Base-by-base conservation (phyloP, 176 grass and related monocot species). In the Phragmites australis region DNA sequence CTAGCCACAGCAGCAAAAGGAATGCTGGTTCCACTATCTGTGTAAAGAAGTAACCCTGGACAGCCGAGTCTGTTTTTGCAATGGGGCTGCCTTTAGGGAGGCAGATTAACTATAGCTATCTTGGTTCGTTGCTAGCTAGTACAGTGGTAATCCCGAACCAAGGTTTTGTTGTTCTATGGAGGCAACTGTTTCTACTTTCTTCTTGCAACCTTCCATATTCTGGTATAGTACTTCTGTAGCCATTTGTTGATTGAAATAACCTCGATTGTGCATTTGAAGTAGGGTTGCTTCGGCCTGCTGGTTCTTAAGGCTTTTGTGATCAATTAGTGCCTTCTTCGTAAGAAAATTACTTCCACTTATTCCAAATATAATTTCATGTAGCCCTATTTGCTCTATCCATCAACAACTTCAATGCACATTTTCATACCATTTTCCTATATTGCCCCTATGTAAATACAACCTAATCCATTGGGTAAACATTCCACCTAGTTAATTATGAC, bases 11-110 rank as follows among this genome's bases (percentile, higher is more conserved):
- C 50, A 47, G 27, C 50, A 6, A 13, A 51, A 84, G 62, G 14
- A 44, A 13, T 48, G 74, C 21, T 70, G 64, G 34, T 77, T 9
- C 30, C 58, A 65, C 47, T 52, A 1, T 68, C 56, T 40, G n/a
- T 46, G 51, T 2, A 56, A 41, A 43, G 1, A 73, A 29, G 52
- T 44, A 2, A 48, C 18, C 19, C 23, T 53, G 42, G 64, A 54
- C 77, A 55, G n/a, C 77, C 9, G 17, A 81, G 78, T 43, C 78
- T 81, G 51, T 17, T 70, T 81, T 70, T 81, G 65, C 41, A 70
- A 59, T 71, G 40, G 65, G 43, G 25, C 51, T 81, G 64, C 55
- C 67, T 81, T 59, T 34, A n/a, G 77, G 10, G 10, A 5, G 32
- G 43, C 17, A 30, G 40, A 53, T 21, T 6, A 5, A 8, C 12